Conservation (phyloP, 2,329 filamentous ascomycete genomes). For the Ophiostoma sp. region DNA sequence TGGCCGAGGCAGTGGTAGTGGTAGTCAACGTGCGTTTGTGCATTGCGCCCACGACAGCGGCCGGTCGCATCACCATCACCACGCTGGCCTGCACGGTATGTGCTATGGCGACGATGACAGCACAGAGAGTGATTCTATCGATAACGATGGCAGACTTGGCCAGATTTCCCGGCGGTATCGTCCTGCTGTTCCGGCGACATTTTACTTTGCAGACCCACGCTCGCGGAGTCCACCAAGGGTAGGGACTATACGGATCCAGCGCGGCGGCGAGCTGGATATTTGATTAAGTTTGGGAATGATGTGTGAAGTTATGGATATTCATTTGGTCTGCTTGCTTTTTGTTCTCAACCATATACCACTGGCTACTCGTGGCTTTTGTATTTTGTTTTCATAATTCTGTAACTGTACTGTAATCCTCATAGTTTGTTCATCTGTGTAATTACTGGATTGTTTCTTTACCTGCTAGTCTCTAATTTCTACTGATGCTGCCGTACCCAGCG, state of each 20-base stretch:
- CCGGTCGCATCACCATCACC: conserved; percentile 4
- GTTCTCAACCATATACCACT: neutral
- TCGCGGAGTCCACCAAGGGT: conserved; percentile 15
- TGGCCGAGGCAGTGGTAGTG: neutral
- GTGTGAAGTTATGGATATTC: neutral
- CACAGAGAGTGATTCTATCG: conserved; percentile 17
- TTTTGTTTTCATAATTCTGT: neutral
- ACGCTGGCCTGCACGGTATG: neutral
- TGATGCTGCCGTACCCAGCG: neutral
- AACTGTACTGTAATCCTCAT: neutral
- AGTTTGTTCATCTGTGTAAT: neutral
- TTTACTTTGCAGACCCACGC: neutral
- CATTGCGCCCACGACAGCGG: neutral
- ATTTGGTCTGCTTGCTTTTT: neutral
- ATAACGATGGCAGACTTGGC: neutral
- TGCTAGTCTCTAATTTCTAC: neutral
- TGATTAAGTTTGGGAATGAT: neutral
- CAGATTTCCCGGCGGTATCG: neutral
- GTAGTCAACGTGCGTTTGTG: conserved; percentile 3
- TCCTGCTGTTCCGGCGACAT: neutral
- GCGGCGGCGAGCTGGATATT: conserved; percentile 26
- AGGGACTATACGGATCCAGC: conserved; percentile 26
- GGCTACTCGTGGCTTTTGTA: neutral
- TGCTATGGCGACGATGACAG: conserved; percentile 16
- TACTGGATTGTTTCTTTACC: neutral